Conservation (phyloP, 1,284 basidiomycete genomes). For the Inonotus hispidus region DNA sequence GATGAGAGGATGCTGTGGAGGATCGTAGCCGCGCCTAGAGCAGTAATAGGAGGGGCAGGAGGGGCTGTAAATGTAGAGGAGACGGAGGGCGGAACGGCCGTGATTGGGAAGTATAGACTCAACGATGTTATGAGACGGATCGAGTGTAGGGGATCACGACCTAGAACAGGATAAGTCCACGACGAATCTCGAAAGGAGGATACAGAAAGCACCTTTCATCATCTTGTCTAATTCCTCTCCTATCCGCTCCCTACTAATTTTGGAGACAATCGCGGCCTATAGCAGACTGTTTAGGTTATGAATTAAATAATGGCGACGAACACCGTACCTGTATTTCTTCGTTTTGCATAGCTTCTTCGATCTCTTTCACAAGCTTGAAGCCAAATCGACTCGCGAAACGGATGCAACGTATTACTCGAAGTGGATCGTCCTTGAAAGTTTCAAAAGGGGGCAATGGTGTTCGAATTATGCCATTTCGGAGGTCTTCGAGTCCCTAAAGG, state of each 20-base stretch:
- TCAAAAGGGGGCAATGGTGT: conserved; percentile 85
- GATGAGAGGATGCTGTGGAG: conserved; percentile 40
- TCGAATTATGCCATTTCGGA: conserved; percentile 76
- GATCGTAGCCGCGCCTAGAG: conserved; percentile 55
- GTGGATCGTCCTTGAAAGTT: conserved; percentile 93
- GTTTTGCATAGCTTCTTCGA: conserved; percentile 63
- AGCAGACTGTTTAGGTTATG: too few species aligned
- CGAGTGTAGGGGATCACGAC: conserved; percentile 67
- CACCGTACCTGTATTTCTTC: conserved; percentile 59
- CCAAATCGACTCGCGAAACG: conserved; percentile 90
- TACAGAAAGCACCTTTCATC: conserved; percentile 59
- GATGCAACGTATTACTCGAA: conserved; percentile 87
- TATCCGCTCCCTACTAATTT: conserved; percentile 87
- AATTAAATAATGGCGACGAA: not conserved
- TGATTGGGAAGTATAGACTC: conserved; percentile 67
- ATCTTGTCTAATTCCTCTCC: conserved; percentile 90
- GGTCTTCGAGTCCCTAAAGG: conserved; percentile 74
- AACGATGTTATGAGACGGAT: conserved; percentile 69
- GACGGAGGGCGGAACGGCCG: conserved; percentile 48
- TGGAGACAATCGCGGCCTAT: conserved; percentile 67
- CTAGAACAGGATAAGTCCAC: conserved; percentile 32
- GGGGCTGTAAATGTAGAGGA: conserved; percentile 40
- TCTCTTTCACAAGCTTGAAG: conserved; percentile 73
- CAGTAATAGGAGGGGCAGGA: conserved; percentile 32
- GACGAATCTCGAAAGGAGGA: not conserved